phyloP scores from a whole-genome alignment of 352 stramenopile species.

The Phytophthora tubulina region DNA sequence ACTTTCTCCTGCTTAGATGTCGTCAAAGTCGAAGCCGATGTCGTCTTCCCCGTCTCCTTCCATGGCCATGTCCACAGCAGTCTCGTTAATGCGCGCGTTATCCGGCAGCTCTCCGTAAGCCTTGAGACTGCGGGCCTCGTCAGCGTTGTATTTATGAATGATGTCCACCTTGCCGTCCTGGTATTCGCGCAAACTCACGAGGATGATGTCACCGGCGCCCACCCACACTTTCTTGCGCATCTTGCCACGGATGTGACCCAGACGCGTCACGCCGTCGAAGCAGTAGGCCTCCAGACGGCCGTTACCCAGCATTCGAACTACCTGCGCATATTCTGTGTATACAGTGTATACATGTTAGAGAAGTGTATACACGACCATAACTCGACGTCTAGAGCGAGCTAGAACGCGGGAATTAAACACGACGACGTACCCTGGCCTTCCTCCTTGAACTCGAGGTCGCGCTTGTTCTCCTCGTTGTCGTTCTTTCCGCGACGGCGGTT shows the following conservation, averaged over 20 bases:
- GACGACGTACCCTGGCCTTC: conserved; percentile 93
- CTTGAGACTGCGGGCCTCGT: conserved; percentile 99
- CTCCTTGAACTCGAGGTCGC: conserved; percentile 99
- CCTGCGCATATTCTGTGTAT: conserved; percentile 96
- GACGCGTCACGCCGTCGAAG: conserved; percentile 98
- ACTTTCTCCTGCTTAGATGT: conserved; percentile 74
- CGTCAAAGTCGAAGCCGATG: conserved; percentile 92
- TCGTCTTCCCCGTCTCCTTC: conserved; percentile 86
- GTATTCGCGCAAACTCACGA: conserved; percentile 99
- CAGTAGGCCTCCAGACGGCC: conserved; percentile 98
- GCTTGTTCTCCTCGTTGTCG: conserved; percentile 99
- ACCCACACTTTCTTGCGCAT: conserved; percentile 99
- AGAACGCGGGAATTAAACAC: neutral
- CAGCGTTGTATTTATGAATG: conserved; percentile 99
- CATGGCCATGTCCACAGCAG: conserved; percentile 87
- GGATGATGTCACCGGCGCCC: conserved; percentile 98
- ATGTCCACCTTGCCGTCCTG: conserved; percentile 99
- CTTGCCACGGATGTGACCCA: conserved; percentile 99
- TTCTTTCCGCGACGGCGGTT: conserved; percentile 98
- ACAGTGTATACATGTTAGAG: conserved; percentile 19
- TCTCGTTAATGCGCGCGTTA: conserved; percentile 93
- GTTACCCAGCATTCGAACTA: conserved; percentile 99
- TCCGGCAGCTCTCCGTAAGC: conserved; percentile 99
- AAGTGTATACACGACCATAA: conserved; percentile 23
- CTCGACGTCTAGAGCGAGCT: conserved; percentile 2